A percentile compares a stretch with the other conserved stretches of the same genome.
Evolutionary conservation across 331 rosid genomes (phyloP).

Genomic region (Acacia pycnantha): DNA sequence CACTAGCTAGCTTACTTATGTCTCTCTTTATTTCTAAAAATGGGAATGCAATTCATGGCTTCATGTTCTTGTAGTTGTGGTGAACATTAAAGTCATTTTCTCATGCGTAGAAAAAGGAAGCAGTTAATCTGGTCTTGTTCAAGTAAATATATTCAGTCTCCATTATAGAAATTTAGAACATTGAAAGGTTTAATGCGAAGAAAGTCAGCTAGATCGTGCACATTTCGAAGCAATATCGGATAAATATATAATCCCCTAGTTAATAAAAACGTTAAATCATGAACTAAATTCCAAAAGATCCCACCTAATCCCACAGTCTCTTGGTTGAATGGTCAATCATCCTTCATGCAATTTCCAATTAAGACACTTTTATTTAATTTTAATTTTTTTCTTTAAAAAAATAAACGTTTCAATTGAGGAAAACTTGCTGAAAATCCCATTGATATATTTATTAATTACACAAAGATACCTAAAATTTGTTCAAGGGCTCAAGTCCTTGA

Average conservation of each 20-base stretch:
- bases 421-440: too few species aligned
- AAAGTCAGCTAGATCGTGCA: not conserved
- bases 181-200: not conserved
- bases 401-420: too few species aligned
- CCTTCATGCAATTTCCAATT: not conserved
- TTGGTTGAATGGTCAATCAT: conserved; percentile 14
- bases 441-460: not conserved
- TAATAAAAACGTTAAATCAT: not conserved
- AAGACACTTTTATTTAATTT: not conserved
- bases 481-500: not conserved
- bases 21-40: not conserved
- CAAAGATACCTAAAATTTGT: too few species aligned
- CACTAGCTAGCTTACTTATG: not conserved
- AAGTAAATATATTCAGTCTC: not conserved
- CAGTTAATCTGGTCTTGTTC: not conserved
- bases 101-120: not conserved
- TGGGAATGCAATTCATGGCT: not conserved
- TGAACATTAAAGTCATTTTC: not conserved
- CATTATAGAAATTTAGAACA: not conserved
- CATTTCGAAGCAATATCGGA: not conserved
- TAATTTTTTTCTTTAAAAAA: not conserved
- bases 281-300: not conserved
- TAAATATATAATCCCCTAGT: not conserved
- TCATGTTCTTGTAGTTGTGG: not conserved
- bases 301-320: conserved; percentile 14